phyloP scores from a whole-genome alignment of 306 rosid genomes.

The Trifolium pratense region DNA sequence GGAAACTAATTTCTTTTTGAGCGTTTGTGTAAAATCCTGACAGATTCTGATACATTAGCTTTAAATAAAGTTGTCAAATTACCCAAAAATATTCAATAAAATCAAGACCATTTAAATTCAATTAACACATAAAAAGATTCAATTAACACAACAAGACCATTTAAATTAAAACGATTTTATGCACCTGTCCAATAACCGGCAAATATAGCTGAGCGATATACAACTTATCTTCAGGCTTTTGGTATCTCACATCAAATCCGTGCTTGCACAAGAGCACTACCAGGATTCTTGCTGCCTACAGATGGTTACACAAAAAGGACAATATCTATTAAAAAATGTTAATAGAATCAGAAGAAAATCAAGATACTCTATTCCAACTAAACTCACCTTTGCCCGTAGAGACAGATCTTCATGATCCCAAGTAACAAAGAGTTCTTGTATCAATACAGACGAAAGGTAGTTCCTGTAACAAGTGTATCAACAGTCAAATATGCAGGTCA shows the following conservation, averaged over 20 bases:
- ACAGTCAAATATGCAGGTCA: constrained; percentile 30
- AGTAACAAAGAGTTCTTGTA: constrained; percentile 94
- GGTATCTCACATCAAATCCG: constrained; percentile 98
- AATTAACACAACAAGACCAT: constrained; percentile 18
- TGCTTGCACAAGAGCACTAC: constrained; percentile 97
- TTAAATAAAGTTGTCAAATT: background rate
- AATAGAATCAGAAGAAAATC: constrained; percentile 28
- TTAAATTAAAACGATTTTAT: background rate
- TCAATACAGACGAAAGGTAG: constrained; percentile 93
- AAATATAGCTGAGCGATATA: constrained; percentile 97
- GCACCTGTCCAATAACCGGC: constrained; percentile 95
- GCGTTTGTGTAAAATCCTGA: background rate
- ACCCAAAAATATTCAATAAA: constrained; percentile 8
- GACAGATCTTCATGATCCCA: constrained; percentile 99
- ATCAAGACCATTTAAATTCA: too few species aligned
- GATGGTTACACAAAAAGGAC: constrained; percentile 29
- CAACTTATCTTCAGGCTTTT: constrained; percentile 94
- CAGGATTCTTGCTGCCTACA: constrained; percentile 91
- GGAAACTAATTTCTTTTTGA: constrained; percentile 3
- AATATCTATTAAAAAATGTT: constrained; percentile 7
- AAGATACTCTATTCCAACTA: constrained; percentile 26
- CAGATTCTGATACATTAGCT: background rate
- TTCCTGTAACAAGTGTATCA: constrained; percentile 62
- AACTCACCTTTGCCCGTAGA: constrained; percentile 81
- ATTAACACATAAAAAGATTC: constrained; percentile 8